Evolutionary conservation across 148 eudicot species (phyloP), one percentile per base, ranked within the genome.

Genomic region (Suaeda aralocaspica): DNA sequence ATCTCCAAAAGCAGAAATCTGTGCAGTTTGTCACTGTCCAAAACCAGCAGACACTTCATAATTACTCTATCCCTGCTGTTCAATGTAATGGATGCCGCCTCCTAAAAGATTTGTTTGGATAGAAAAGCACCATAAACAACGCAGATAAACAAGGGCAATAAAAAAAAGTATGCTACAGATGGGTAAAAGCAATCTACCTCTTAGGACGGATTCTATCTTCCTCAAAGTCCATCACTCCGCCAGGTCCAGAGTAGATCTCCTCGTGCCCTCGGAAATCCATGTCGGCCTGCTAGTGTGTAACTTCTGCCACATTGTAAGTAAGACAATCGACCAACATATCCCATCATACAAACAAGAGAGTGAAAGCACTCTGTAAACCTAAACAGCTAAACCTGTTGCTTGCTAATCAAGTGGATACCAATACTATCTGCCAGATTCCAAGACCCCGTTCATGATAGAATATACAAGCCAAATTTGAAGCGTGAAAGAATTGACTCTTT

Each of bases 251-350:
- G 84, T 50, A 88, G 83, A 90, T 78, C 80, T 87, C 96, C 79
- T 87, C 98, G 67, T 89, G 89, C 83, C 92, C 95, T 87, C 88
- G 85, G 87, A 88, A 85, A 71, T 90, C 92, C 77, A 75, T 75
- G 80, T 88, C 95, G 72, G 90, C 98, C 96, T 89, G 96, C 96
- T 91, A 89, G 92, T 82, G 78, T 81, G 88, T 76, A 90, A 80
- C 93, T 89, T 92, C 93, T 92, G 98, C 98, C 96, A 90, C 86
- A 84, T 76, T 64, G 98, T 93, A 88, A 93, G 98, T 90, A 90
- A 92, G 92, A 85, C 90, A 84, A 85, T 88, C 89, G 94, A 93
- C 92, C 73, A 84, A 89, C 74, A 88, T 84, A 85, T 73, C 71
- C 85, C 80, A 78, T 72, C 68, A 60, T 65, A 74, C 65, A 9